These are phyloP conservation scores for Saccharomycopsis malanga DNA, from an alignment of 805 yeast genomes.

Conservation along the genomic window DNA sequence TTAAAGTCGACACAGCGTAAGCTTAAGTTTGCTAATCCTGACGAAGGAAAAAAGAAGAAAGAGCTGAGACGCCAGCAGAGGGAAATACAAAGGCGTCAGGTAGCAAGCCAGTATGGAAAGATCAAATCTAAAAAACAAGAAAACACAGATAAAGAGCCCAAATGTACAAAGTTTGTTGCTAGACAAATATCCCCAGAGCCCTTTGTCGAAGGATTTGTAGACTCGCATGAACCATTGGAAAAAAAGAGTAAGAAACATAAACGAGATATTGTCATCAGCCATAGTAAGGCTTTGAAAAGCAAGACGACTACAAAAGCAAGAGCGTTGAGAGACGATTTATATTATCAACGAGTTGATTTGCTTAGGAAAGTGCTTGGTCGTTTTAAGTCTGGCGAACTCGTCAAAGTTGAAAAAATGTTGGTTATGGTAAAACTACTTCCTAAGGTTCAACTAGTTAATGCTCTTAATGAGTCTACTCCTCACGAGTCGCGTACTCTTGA, in stretches of 20 bases:
- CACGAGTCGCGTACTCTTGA: slow-evolving; percentile 53
- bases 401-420: slow-evolving; percentile 61
- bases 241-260: neutral
- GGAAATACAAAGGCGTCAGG: neutral
- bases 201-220: neutral
- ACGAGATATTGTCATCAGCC: neutral
- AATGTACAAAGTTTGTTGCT: neutral
- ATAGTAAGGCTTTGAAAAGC: neutral
- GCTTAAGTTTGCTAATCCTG: neutral
- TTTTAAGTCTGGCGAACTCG: slow-evolving; percentile 46
- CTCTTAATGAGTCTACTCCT: slow-evolving; percentile 41
- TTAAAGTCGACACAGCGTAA: neutral
- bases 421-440: slow-evolving; percentile 41
- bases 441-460: slow-evolving; percentile 27
- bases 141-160: neutral
- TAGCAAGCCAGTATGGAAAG: neutral
- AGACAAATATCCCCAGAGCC: neutral
- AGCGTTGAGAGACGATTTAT: neutral
- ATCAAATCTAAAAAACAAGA: neutral
- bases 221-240: neutral
- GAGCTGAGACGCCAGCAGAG: neutral
- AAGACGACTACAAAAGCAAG: neutral
- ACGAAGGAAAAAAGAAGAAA: too few species aligned
- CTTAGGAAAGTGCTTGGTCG: slow-evolving; percentile 2
- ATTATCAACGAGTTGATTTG: neutral